Evolutionary conservation across 1,284 basidiomycete species (phyloP), one percentile per base, ranked within the genome.

Genomic region (Heterobasidion occidentale): DNA sequence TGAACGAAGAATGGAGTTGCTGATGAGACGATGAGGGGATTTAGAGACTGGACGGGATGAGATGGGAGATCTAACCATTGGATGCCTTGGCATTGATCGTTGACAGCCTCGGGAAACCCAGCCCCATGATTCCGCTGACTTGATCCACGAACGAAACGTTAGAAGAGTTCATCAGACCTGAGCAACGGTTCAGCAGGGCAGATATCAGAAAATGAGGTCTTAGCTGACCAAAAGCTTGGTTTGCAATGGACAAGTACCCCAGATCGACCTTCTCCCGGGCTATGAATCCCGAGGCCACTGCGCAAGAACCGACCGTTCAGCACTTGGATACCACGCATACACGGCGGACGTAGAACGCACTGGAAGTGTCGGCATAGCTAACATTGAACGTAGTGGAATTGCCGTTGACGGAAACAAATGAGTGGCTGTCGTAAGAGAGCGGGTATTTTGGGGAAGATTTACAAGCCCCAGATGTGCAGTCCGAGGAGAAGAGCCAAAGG

Each of bases 91-190:
- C 65, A 8, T 77, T 71, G 46, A 91, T 83, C 9, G 75, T 72
- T 1, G 89, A 90, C 34, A 90, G 72, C 34, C 88, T 77, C 34
- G 86, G 76, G 66, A 91, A 91, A 0, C 88, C 87, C 19, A 91
- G 70, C 36, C 88, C 88, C 9, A 91, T 66, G 46, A 91, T 67
- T 4, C 88, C 88, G 60, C 86, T 90, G 11, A 82, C 74, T 53
- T 85, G 68, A 63, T 86, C 80, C 15, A 71, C 69, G 59, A 90
- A 70, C 14, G 79, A 76, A 36, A 90, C 76, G 64, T 86, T 87
- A 17, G 83, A 82, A 33, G 75, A 65, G 3, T 79, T 82, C 51
- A 85, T 75, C 56, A 90, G 62, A 17, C 81, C 86, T 87, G 19
- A 7, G 19, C 19, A 12, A 9, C 11, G 3, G 11, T 20, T 48